phyloP scores from a whole-genome alignment of 2,329 filamentous ascomycete species.

The Diplodia seriata region DNA sequence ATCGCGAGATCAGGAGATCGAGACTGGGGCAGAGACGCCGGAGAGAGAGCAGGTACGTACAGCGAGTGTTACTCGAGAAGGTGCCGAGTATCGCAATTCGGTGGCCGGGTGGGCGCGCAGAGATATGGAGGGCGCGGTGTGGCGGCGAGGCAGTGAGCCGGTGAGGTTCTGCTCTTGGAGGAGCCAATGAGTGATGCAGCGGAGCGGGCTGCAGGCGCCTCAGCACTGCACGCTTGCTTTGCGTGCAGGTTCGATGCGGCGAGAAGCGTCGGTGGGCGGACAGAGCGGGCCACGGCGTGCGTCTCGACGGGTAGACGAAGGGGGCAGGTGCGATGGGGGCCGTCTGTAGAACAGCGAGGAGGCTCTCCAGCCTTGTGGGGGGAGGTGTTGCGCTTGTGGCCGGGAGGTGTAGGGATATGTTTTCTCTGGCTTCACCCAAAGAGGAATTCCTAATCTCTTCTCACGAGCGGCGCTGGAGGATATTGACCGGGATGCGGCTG shows the following conservation, averaged over 20 bases:
- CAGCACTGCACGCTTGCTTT: constrained; percentile 22
- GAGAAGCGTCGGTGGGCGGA: constrained; percentile 29
- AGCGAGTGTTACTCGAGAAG: constrained; percentile 30
- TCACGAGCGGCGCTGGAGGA: constrained; percentile 28
- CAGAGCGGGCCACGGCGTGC: constrained; percentile 22
- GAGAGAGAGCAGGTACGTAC: constrained; percentile 28
- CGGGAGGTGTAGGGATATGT: constrained; percentile 31
- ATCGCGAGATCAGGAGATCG: constrained; percentile 29
- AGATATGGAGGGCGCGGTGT: constrained; percentile 22
- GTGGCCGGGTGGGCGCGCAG: constrained; percentile 15
- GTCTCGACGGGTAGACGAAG: constrained; percentile 4
- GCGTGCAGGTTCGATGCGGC: constrained; percentile 27
- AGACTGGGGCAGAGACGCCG: constrained; percentile 10
- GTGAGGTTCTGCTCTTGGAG: constrained; percentile 28
- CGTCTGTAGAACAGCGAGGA: constrained; percentile 22
- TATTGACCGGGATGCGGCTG: constrained; percentile 20
- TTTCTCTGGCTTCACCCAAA: constrained; percentile 30
- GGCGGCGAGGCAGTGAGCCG: constrained; percentile 26
- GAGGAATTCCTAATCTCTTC: constrained; percentile 30
- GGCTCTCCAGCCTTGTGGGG: constrained; percentile 26
- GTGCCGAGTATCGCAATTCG: constrained; percentile 19
- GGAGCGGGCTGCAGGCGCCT: constrained; percentile 30
- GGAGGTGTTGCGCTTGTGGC: constrained; percentile 26
- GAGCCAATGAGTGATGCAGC: constrained; percentile 31
- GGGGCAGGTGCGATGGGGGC: constrained; percentile 21